Evolutionary conservation across 768 basidiomycete genomes (phyloP).

Genomic region (Trametes elegans): DNA sequence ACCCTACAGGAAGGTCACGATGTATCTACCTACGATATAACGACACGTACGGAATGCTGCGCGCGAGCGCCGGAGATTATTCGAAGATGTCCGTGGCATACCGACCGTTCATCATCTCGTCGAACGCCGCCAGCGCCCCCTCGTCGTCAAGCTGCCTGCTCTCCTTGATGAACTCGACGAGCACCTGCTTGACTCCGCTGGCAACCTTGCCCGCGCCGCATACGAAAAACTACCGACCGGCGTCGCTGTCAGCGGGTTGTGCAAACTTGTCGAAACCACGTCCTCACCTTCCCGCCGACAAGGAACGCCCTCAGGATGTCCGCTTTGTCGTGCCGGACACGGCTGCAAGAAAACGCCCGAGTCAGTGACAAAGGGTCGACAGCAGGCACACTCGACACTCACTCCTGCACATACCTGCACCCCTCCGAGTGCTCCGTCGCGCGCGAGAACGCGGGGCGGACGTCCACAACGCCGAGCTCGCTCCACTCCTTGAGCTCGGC

Average conservation of each 20-base stretch:
- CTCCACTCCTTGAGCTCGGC: conserved; percentile 40
- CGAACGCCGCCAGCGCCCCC: conserved; percentile 26
- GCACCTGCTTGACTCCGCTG: conserved; percentile 35
- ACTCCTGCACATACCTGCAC: conserved; percentile 23
- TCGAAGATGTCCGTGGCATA: conserved; percentile 47
- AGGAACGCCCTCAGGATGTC: conserved; percentile 32
- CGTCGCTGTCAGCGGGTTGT: too few relatives aligned
- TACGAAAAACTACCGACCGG: conserved; percentile 33
- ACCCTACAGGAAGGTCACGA: neutral
- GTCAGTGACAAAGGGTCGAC: neutral
- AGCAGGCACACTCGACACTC: neutral
- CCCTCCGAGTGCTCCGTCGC: conserved; percentile 14
- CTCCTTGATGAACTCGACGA: conserved; percentile 35
- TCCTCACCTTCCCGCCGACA: conserved; percentile 34
- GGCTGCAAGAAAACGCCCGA: conserved; percentile 27
- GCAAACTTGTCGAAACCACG: neutral
- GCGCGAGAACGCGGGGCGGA: conserved; percentile 40
- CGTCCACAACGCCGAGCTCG: conserved; percentile 39
- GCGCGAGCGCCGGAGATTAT: conserved; percentile 12
- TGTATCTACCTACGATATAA: neutral
- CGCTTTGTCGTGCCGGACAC: conserved; percentile 39
- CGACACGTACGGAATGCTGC: neutral
- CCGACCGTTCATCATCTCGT: conserved; percentile 33
- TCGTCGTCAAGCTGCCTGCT: conserved; percentile 11
- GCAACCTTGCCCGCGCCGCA: conserved; percentile 39